Base-by-base conservation (phyloP, 2,329 filamentous ascomycete species). In the Trichoderma hamatum region DNA sequence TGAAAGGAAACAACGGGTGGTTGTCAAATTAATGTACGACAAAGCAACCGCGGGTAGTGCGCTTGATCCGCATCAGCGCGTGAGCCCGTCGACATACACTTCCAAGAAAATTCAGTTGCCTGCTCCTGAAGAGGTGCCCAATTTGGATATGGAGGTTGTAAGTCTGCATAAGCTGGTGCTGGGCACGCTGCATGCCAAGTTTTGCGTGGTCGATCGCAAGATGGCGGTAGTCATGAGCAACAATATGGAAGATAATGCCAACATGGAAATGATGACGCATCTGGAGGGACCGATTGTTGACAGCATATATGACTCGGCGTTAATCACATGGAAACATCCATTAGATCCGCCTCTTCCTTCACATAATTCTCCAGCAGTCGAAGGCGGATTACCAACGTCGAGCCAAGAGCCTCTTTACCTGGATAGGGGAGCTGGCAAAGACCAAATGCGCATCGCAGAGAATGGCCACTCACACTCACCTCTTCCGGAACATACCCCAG, bases 261-360 rank as follows among this genome's bases (percentile, higher is more conserved):
- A 95, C 72, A 70, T 94, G 67, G 92, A 95, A 78, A 94, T 95
- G 92, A 89, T 93, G 86, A 84, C 87, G 3, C 91, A 92, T 67
- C 76, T 93, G 0, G 91, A 94, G 79, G 92, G 92, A 0, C 87
- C 90, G 0, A 91, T 94, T 69, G 91, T 94, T 0, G 90, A 94
- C 73, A 88, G 88, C 1, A 78, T 94, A 28, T 94, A 93, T 75
- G 92, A 95, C 71, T 89, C 89, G 71, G 90, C 90, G 0, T 77
- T 94, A 49, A 84, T 94, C 9, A 90, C 89, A 0, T 95, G 92
- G 92, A 83, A 90, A 71, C 89, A 88, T 70, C 79, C 80, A 1
- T 75, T 93, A 0, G 65, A 69, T 7, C 73, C 73, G 2, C 39
- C 65, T 5, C 71, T 71, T 0, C 71, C 75, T 0, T 69, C 63